Evolutionary conservation across 2,329 filamentous ascomycete species (phyloP), one percentile per base, ranked within the genome.

Genomic region (Trichophyton rubrum): DNA sequence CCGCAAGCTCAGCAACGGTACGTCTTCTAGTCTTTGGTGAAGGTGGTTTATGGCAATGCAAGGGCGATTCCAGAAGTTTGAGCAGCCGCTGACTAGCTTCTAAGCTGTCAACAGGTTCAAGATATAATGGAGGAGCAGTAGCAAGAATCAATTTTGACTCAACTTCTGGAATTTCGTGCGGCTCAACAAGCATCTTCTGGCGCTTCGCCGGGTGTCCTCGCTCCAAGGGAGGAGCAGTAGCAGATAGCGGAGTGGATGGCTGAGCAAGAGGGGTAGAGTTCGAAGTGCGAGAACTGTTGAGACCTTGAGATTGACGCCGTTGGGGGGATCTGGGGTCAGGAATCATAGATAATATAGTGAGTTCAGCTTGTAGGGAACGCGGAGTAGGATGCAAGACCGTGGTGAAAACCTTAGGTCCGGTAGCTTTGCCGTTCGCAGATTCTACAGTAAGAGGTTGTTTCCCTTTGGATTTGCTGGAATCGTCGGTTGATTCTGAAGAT

Each of bases 1-100:
- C 92, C 7, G 90, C 93, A 77, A 97, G 84, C 71, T 99, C 92
- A 7, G 93, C 93, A 17, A 95, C 86, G 0, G 93, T 99, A 64
- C 92, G 85, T 79, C 99, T 97, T 61, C 93, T 82, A 6, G 86
- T 86, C 79, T 96, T 96, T 2, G 90, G 90, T 62, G 87, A 82
- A 0, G 93, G 92, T 8, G 90, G 86, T 49, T 84, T 79, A 57
- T 87, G 83, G 33, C 84, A 82, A 71, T 96, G 89, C 60, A 90
- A 84, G 5, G 90, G 87, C 71, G 95, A 88, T 20, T 83, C 80
- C 66, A 92, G 78, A 17, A 81, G 78, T 33, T 89, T 84, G 2
- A 97, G 79, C 2, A 95, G 79, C 9, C 80, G 79, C 56, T 90
- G 85, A 1, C 85, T 85, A 65, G 90, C 86, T 56, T 84, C 83